Conservation (phyloP, 257 asterid genomes). For the Solanum infundibuliforme region DNA sequence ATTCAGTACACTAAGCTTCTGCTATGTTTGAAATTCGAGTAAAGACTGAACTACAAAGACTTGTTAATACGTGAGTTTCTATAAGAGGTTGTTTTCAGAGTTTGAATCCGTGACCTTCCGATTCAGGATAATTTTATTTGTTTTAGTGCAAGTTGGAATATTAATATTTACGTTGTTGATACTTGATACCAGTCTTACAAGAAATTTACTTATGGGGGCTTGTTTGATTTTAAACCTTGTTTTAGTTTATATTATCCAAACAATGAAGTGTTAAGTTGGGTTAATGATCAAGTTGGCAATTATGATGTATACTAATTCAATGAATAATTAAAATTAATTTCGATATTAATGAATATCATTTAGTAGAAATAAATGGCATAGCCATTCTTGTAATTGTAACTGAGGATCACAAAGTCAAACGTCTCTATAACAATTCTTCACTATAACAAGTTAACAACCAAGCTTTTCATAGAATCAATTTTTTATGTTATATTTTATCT, state of each 20-base stretch:
- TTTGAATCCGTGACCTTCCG: background rate
- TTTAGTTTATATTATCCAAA: background rate
- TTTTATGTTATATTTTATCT: background rate
- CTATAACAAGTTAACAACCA: background rate
- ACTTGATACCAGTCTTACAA: background rate
- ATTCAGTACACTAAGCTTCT: background rate
- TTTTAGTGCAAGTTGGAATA: background rate
- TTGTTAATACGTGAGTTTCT: background rate
- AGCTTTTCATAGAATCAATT: background rate
- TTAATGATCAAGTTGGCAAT: background rate
- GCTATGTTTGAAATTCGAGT: background rate
- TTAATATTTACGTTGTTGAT: background rate
- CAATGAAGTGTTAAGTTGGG: background rate
- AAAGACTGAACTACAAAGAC: no score
- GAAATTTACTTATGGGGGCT: background rate
- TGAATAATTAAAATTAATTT: background rate
- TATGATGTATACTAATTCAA: background rate
- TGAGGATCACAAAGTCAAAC: background rate
- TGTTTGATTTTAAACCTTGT: background rate
- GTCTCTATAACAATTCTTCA: background rate
- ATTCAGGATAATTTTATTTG: background rate
- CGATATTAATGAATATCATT: background rate
- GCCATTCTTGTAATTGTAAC: background rate
- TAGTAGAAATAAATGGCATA: slow-evolving; percentile 5
- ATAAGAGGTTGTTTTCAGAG: background rate